Evolutionary conservation across 139 green algal species (phyloP).

Genomic region (Picochlorum costavermella): DNA sequence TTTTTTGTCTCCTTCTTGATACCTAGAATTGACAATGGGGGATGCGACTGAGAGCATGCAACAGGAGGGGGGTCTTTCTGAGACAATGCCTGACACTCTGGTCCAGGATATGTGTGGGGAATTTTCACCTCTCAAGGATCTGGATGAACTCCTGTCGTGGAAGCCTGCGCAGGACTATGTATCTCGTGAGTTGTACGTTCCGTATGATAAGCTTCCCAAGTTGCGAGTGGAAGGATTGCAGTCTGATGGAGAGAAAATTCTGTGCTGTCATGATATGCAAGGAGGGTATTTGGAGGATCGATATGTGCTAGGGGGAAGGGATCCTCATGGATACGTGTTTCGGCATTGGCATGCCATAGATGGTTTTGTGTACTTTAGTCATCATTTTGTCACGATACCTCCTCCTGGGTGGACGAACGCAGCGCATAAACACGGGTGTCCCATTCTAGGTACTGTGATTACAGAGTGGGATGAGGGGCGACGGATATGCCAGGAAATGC

Average conservation of each 20-base stretch:
- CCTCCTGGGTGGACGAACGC: conserved; percentile 60
- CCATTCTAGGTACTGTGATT: conserved; percentile 68
- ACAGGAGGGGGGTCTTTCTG: too few species aligned
- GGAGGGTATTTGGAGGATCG: conserved; percentile 60
- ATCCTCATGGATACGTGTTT: conserved; percentile 27
- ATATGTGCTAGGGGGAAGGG: conserved; percentile 13
- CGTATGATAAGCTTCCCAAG: not conserved
- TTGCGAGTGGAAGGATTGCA: not conserved
- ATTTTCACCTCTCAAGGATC: too few species aligned
- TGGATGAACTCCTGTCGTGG: too few species aligned
- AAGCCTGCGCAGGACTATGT: too few species aligned
- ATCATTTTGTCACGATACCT: conserved; percentile 53
- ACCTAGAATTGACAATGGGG: too few species aligned
- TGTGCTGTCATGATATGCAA: conserved; percentile 81
- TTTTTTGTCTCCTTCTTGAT: too few species aligned
- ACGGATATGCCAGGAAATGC: conserved; percentile 39
- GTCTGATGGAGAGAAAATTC: conserved; percentile 35
- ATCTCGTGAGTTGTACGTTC: too few species aligned
- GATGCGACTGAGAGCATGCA: too few species aligned
- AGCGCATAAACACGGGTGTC: conserved; percentile 60
- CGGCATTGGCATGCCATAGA: conserved; percentile 59
- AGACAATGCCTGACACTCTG: too few species aligned
- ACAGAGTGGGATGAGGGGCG: conserved; percentile 61
- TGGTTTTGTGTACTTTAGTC: conserved; percentile 77
- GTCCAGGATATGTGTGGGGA: too few species aligned